Conservation (phyloP, 2,329 filamentous ascomycete genomes). For the Aaosphaeria pasadenensis region DNA sequence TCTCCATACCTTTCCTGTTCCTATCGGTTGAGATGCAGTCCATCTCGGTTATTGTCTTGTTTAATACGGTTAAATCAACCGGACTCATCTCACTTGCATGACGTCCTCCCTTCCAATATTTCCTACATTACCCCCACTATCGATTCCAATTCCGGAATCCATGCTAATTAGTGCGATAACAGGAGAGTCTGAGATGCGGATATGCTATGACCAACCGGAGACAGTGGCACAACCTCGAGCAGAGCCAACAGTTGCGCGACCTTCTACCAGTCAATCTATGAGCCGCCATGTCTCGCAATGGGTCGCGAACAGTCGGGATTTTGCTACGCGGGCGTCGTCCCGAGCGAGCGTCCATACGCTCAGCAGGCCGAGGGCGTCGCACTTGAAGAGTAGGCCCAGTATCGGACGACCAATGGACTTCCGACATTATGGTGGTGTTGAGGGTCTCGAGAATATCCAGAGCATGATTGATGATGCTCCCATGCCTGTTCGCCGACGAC, state of each 20-base stretch:
- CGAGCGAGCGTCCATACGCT: slow-evolving; percentile 31
- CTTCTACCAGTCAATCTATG: slow-evolving; percentile 34
- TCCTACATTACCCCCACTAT: background rate
- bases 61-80: slow-evolving; percentile 21
- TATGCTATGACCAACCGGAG: slow-evolving; percentile 35
- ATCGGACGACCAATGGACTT: slow-evolving; percentile 38
- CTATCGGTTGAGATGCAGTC: slow-evolving; percentile 16
- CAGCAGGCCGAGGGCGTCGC: slow-evolving; percentile 26
- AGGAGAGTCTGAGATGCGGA: slow-evolving; percentile 23
- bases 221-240: slow-evolving; percentile 23
- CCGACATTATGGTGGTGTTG: slow-evolving; percentile 29
- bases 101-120: no score
- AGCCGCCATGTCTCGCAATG: slow-evolving; percentile 35
- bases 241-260: slow-evolving; percentile 25
- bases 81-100: background rate
- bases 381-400: slow-evolving; percentile 27
- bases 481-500: slow-evolving; percentile 27
- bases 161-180: slow-evolving; percentile 12
- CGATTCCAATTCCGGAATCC: background rate
- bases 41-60: slow-evolving; percentile 13
- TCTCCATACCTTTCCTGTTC: slow-evolving; percentile 10
- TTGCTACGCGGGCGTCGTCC: slow-evolving; percentile 33
- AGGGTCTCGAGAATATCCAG: slow-evolving; percentile 25
- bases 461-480: slow-evolving; percentile 31
- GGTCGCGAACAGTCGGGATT: slow-evolving; percentile 32